phyloP scores from a whole-genome alignment of 768 basidiomycete genomes.

The Auricularia heimuer region DNA sequence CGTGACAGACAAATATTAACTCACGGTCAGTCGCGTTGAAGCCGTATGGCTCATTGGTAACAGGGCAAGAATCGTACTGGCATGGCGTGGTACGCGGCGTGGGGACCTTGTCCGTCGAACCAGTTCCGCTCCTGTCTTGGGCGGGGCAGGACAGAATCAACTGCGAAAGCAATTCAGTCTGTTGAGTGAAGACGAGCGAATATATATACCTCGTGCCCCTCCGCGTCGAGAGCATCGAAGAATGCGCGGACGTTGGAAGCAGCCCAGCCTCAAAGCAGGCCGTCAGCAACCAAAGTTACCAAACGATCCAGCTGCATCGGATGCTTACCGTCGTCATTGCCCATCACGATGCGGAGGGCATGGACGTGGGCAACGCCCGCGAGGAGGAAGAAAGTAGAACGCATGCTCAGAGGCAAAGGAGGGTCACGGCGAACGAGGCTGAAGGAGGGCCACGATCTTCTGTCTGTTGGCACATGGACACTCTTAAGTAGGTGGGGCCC shows the following conservation, averaged over 20 bases:
- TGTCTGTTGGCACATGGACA: no score
- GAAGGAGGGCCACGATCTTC: no score
- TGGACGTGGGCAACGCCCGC: no score
- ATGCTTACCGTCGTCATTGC: conserved; percentile 19
- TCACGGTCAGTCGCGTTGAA: no score
- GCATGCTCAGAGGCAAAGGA: no score
- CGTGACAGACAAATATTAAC: no score
- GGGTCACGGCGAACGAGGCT: no score
- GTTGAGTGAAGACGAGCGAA: no score
- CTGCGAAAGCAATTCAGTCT: conserved; percentile 6
- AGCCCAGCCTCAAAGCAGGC: conserved; percentile 17
- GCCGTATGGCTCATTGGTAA: not conserved
- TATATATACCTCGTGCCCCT: conserved; percentile 13
- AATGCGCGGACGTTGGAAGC: conserved; percentile 22
- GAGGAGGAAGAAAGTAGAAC: no score
- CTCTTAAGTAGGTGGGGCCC: no score
- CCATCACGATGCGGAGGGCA: conserved; percentile 13
- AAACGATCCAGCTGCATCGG: not conserved
- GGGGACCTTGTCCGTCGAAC: conserved; percentile 29
- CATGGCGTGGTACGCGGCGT: conserved; percentile 20
- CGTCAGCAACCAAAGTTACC: no score
- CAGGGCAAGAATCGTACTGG: conserved; percentile 34
- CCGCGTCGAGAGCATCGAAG: conserved; percentile 16
- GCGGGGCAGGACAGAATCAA: conserved; percentile 37
- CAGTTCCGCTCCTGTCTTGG: conserved; percentile 36